Evolutionary conservation across 768 basidiomycete genomes (phyloP).

Genomic region (Suillus bovinus): DNA sequence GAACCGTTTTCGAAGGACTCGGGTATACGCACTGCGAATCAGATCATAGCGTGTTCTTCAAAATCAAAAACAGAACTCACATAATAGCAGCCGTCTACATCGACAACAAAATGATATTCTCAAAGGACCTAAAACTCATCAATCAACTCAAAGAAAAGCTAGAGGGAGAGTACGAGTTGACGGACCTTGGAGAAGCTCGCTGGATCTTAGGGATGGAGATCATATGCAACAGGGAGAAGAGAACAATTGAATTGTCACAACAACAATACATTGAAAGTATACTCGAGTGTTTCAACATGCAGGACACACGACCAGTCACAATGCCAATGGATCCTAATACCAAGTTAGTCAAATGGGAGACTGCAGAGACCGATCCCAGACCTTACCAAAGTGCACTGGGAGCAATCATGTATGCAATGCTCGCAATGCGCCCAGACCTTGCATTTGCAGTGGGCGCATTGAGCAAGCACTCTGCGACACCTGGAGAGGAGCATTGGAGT

Average conservation of each 20-base stretch:
- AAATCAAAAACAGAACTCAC: background rate
- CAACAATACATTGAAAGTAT: slow-evolving; percentile 1
- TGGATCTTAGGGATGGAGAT: slow-evolving; percentile 37
- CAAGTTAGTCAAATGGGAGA: slow-evolving; percentile 4
- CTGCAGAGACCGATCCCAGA: background rate
- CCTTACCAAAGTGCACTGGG: slow-evolving; percentile 9
- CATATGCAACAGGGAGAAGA: slow-evolving; percentile 19
- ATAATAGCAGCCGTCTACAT: slow-evolving; percentile 1
- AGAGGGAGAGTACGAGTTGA: background rate
- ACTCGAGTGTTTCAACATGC: background rate
- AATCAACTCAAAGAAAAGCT: background rate
- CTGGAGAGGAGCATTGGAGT: slow-evolving; percentile 11
- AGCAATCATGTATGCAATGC: slow-evolving; percentile 15
- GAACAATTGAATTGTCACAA: slow-evolving; percentile 12
- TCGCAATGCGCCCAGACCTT: slow-evolving; percentile 11
- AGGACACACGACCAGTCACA: slow-evolving; percentile 3
- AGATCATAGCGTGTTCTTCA: slow-evolving; percentile 6
- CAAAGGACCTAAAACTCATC: background rate
- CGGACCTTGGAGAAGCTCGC: slow-evolving; percentile 1
- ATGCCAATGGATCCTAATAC: slow-evolving; percentile 13
- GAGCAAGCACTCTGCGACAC: slow-evolving; percentile 6
- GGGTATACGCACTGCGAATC: slow-evolving; percentile 1
- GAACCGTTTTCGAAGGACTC: background rate
- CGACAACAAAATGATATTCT: slow-evolving; percentile 1
- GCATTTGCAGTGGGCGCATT: slow-evolving; percentile 5